Base-by-base conservation (phyloP, 208 protist genomes). In the Leishmania arabica region DNA sequence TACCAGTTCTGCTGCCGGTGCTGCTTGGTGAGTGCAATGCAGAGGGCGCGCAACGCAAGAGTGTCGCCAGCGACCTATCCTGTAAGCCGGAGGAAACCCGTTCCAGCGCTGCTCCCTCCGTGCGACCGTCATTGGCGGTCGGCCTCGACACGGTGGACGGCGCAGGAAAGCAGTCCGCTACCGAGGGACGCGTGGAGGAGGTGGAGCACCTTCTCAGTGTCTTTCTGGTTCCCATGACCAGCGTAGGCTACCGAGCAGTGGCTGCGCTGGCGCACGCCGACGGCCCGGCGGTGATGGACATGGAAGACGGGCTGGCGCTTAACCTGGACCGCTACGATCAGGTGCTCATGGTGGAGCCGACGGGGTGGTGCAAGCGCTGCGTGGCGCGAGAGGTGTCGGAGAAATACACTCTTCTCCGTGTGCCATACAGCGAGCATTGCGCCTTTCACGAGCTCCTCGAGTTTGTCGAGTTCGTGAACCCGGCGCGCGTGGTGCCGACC, bases 361-460 rank as follows among this genome's bases (percentile, higher is more conserved):
- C 92, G 24, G 96, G 96, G 27, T 98, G 95, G 95, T 85, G 77
- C 54, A 85, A 81, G 77, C 76, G 82, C 24, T 54, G 51, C 71
- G 49, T 13, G 40, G 68, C n/a, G 1, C 77, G 82, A 17, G 71
- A 77, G 24, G 84, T 89, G 4, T 85, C 76, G 15, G 76, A 82
- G 5, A 76, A 76, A 53, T 54, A 89, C 15, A 87, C 77, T 27
- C 69, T 92, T 40, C 81, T 97, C 15, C 78, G 86, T 42, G 83
- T 98, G 2, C 93, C 95, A 11, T 98, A 98, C 80, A 96, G 92
- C 75, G 95, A 98, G 80, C 95, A 98, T 89, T 90, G 90, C 80
- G 90, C 87, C 75, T 97, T 98, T 82, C 74, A 86, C 13, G 95
- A 98, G 80, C 84, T 98, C 79, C 49, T 96, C 21, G 78, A 87